Conservation (phyloP, 306 rosid species). For the Canavalia gladiata region DNA sequence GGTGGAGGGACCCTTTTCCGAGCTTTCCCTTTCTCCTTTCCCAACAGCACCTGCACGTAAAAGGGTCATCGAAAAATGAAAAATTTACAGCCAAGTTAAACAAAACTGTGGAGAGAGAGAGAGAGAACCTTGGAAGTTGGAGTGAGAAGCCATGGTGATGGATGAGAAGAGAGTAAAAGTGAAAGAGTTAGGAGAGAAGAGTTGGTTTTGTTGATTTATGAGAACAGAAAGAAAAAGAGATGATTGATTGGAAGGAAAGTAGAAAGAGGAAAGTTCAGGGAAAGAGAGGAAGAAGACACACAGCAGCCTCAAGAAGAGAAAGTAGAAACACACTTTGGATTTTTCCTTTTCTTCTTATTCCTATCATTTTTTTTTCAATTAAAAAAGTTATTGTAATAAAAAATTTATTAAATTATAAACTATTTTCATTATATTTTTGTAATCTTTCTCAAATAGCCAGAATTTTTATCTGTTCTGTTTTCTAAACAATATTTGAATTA, state of each 20-base stretch:
- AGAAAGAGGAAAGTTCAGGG: slow-evolving; percentile 6
- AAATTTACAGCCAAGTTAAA: slow-evolving; percentile 18
- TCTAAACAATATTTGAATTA: no score
- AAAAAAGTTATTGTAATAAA: no score
- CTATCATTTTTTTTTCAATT: neutral
- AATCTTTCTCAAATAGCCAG: neutral
- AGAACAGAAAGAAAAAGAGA: neutral
- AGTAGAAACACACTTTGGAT: slow-evolving; percentile 9
- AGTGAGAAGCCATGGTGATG: slow-evolving; percentile 50
- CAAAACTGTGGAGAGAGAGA: neutral
- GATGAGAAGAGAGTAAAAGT: slow-evolving; percentile 31
- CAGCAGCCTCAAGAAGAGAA: neutral
- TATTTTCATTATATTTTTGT: no score
- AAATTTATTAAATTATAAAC: no score
- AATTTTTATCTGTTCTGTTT: no score
- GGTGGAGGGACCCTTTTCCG: slow-evolving; percentile 55
- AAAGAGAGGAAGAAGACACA: neutral
- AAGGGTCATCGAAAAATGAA: slow-evolving; percentile 36
- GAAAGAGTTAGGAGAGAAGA: neutral
- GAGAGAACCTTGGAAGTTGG: slow-evolving; percentile 44
- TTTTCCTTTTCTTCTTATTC: neutral
- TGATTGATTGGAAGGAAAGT: slow-evolving; percentile 8
- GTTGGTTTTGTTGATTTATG: neutral
- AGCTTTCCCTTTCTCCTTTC: slow-evolving; percentile 56
- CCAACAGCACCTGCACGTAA: slow-evolving; percentile 38